Base-by-base conservation (phyloP, 805 yeast genomes). In the Yarrowia keelungensis region DNA sequence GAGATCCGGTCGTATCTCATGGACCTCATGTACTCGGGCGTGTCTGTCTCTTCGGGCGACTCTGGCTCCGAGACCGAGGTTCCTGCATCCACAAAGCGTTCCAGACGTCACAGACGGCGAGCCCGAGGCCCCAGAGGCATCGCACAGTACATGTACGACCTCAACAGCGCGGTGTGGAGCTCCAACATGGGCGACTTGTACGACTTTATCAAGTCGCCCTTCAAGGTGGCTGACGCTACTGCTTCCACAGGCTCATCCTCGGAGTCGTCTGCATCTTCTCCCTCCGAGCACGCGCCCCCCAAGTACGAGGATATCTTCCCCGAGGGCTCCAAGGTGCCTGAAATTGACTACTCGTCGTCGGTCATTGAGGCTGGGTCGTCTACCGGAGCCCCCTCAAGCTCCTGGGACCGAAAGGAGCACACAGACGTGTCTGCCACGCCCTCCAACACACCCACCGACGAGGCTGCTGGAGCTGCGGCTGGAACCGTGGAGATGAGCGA, bases 11-110 rank as follows among this genome's bases (percentile, higher is more conserved):
- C 69, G 75, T 51, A 76, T 74, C 56, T 83, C 80, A 70, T 78
- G 83, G 66, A 79, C 82, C 14, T 79, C 83, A 67, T 68, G 72
- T 74, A 80, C 73, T 42, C 78, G 78, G 59, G 73, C 78, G 68
- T 74, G 72, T 74, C 54, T 75, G 74, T 42, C 8, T n/a, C 46
- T 38, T 12, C 72, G 50, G 16, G 45, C n/a, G 47, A 71, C 66
- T 38, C 64, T 71, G 70, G 74, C 74, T 45, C 69, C 4, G 69
- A 65, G 14, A 65, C 70, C 2, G 69, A 69, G 42, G 71, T 71
- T 19, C 66, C 70, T 42, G 56, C 38, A 19, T 35, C 58, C 36
- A 26, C 68, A 41, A 68, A 47, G 32, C 70, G 73, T 35, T 73
- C 71, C 4, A 46, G 67, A 43, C 16, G 67, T 10, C 51, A 26